Base-by-base conservation (phyloP, 352 stramenopile species). In the Globisporangium acanthophoron region DNA sequence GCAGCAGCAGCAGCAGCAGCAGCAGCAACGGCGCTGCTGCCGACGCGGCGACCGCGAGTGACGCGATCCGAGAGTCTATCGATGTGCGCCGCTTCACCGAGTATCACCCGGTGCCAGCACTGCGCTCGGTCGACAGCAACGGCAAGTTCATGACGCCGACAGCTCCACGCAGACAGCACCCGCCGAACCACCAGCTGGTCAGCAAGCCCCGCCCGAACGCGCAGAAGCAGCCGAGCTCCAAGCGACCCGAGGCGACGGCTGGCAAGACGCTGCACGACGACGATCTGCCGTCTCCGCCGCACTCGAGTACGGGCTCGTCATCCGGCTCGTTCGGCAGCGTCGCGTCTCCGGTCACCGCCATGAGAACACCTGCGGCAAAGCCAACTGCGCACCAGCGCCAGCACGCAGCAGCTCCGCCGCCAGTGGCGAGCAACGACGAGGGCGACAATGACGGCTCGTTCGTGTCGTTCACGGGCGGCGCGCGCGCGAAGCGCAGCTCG, bases 11-110 rank as follows among this genome's bases (percentile, higher is more conserved):
- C 18, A 5, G 12, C 27, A 41, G 50, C 18, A 18, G 11, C 13
- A 4, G 18, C 9, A 6, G 8, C 50, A 6, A 8, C 7, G n/a
- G 1, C 11, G 54, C 35, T 9, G 44, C 54, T 21, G 65, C 71
- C 9, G 49, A 53, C 27, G 40, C 43, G 15, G 18, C 31, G 18
- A 37, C 52, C 12, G 71, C 59, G 11, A 72, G 66, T 5, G 70
- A 87, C 35, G 58, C 66, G 3, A 69, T 87, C 35, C 79, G 84
- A 4, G 79, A 87, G 33, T 78, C 80, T 2, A 82, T 94, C 62
- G 64, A 88, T 27, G 82, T 90, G 52, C 89, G 91, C 67, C 70
- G 85, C 59, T 94, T 90, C 60, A 89, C 71, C 9, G 75, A 70
- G 16, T 86, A 85, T 44, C 67, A 85, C 56, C 69, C 76, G 3